phyloP scores from a whole-genome alignment of 1,139 yeast species.

The Nakaseomyces sp. region DNA sequence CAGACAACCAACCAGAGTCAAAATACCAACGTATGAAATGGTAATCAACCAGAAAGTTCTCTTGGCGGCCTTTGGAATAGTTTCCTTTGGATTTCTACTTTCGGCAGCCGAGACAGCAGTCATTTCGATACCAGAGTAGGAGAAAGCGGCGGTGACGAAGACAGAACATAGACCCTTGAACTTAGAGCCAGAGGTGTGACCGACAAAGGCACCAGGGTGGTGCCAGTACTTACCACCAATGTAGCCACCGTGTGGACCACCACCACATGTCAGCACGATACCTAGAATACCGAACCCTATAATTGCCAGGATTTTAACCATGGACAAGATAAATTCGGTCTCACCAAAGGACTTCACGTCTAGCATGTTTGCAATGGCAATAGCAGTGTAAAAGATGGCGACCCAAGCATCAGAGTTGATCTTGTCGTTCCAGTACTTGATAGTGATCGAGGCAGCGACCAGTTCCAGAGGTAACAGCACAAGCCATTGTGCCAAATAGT shows the following conservation, averaged over 20 bases:
- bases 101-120: slow-evolving; percentile 87
- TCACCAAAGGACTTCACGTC: slow-evolving; percentile 62
- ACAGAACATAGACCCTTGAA: slow-evolving; percentile 49
- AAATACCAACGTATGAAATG: slow-evolving; percentile 52
- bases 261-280: slow-evolving; percentile 60
- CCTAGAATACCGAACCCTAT: slow-evolving; percentile 65
- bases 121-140: slow-evolving; percentile 60
- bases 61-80: slow-evolving; percentile 64
- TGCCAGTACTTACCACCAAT: slow-evolving; percentile 53
- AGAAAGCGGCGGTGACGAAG: slow-evolving; percentile 45
- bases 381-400: slow-evolving; percentile 48
- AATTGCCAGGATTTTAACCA: slow-evolving; percentile 53
- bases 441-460: slow-evolving; percentile 63
- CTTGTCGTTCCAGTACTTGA: slow-evolving; percentile 52
- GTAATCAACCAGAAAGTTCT: slow-evolving; percentile 74
- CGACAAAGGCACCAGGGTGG: slow-evolving; percentile 62
- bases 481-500: slow-evolving; percentile 62
- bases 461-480: slow-evolving; percentile 61
- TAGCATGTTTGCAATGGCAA: slow-evolving; percentile 47
- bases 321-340: slow-evolving; percentile 54
- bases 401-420: slow-evolving; percentile 63
- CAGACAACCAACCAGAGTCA: slow-evolving; percentile 55
- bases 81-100: slow-evolving; percentile 62
- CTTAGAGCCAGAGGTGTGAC: slow-evolving; percentile 35
- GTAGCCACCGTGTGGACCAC: slow-evolving; percentile 52